Evolutionary conservation across 768 basidiomycete genomes (phyloP).

Genomic region (Floccularia luteovirens): DNA sequence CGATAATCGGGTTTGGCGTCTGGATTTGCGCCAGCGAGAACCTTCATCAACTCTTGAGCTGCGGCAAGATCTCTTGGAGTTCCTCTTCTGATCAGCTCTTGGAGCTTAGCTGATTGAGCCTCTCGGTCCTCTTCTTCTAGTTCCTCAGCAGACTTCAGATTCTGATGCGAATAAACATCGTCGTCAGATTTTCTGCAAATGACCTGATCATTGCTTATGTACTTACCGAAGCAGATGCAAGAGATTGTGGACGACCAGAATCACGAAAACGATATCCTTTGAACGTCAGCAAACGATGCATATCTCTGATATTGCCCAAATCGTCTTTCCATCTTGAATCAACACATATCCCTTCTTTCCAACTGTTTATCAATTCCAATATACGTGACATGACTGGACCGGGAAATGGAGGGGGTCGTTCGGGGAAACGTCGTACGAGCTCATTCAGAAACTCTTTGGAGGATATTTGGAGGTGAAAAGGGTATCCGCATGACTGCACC

Average conservation of each 20-base stretch:
- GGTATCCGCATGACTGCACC: constrained; percentile 93
- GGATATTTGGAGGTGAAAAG: constrained; percentile 92
- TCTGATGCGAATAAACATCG: constrained; percentile 31
- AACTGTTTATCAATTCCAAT: constrained; percentile 84
- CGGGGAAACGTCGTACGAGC: constrained; percentile 94
- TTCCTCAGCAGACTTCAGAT: constrained; percentile 91
- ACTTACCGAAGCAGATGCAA: constrained; percentile 36
- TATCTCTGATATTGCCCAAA: constrained; percentile 93
- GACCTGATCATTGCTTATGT: background rate
- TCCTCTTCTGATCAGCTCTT: constrained; percentile 93
- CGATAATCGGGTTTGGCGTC: constrained; percentile 93
- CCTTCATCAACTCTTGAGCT: constrained; percentile 97
- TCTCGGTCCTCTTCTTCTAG: constrained; percentile 92
- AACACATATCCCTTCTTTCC: constrained; percentile 91
- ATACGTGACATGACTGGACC: constrained; percentile 94
- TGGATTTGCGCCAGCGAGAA: constrained; percentile 90
- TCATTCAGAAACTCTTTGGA: constrained; percentile 99
- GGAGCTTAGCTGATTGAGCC: constrained; percentile 96
- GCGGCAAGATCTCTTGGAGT: constrained; percentile 92
- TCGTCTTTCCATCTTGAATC: constrained; percentile 94
- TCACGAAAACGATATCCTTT: constrained; percentile 86
- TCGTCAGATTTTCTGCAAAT: background rate
- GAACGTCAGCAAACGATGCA: constrained; percentile 91
- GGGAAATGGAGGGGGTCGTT: constrained; percentile 92
- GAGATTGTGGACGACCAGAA: constrained; percentile 20